phyloP scores from a whole-genome alignment of 2,329 filamentous ascomycete species.

The Rhexocercosporidium sp. region DNA sequence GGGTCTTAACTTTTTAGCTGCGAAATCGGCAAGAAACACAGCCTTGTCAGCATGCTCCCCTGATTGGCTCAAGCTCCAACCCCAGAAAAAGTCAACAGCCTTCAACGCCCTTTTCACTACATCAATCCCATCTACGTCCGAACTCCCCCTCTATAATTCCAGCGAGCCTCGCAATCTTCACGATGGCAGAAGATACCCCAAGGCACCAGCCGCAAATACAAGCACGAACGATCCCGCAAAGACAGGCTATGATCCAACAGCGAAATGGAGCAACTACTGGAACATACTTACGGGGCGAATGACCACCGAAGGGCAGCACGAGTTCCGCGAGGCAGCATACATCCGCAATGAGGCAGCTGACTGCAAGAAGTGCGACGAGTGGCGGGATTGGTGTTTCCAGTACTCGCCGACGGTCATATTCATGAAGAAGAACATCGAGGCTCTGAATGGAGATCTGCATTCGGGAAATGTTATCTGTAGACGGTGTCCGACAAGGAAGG shows the following conservation, averaged over 20 bases:
- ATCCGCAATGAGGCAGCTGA: conserved; percentile 76
- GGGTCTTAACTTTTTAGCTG: conserved; percentile 2
- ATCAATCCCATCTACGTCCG: conserved; percentile 2
- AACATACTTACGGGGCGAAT: conserved; percentile 77
- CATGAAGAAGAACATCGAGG: conserved; percentile 78
- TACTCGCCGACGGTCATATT: conserved; percentile 89
- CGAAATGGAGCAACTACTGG: conserved; percentile 83
- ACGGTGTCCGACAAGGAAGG: conserved; percentile 69
- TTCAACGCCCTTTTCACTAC: conserved; percentile 3
- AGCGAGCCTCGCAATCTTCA: conserved; percentile 4
- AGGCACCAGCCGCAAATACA: conserved; percentile 17
- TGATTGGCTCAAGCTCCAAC: conserved; percentile 6
- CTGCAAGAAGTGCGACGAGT: conserved; percentile 79
- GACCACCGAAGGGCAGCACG: conserved; percentile 68
- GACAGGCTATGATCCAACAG: conserved; percentile 67
- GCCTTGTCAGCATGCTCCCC: conserved; percentile 4
- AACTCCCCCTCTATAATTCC: not conserved
- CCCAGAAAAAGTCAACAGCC: conserved; percentile 6
- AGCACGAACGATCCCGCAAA: conserved; percentile 60
- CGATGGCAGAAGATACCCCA: conserved; percentile 17
- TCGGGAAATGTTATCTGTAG: conserved; percentile 79
- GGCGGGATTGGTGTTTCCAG: conserved; percentile 82
- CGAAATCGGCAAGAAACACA: conserved; percentile 14
- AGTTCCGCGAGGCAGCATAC: conserved; percentile 81
- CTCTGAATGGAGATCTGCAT: conserved; percentile 79